Base-by-base conservation (phyloP, 176 grass and related monocot genomes). In the Alopecurus myosuroides region DNA sequence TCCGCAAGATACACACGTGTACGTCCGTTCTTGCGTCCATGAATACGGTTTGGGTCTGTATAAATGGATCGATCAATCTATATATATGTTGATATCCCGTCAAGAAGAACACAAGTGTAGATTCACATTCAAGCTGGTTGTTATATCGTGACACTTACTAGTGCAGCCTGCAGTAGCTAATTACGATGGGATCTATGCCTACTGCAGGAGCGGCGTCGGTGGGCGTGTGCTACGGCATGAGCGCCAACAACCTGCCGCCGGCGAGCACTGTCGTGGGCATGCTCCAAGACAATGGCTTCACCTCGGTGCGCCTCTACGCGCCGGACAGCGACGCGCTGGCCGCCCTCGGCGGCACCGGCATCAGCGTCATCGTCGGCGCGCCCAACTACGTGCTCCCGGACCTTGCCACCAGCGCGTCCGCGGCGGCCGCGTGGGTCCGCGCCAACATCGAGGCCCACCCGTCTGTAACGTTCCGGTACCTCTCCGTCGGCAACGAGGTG, bases 211-310 rank as follows among this genome's bases (percentile, higher is more conserved):
- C 57, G 57, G 82, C 71, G 0, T 75, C 82, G 0, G 57, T 84
- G 11, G 88, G 88, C 4, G 84, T 86, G 74, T 79, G 88, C 88
- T 90, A 83, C 15, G 88, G 84, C 57, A 86, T 74, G 88, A 45
- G 56, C 23, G 83, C 50, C 49, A 17, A 77, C 88, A 71, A 86
- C 78, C 88, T 90, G 37, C 88, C 83, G 35, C 51, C 42, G 1
- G 6, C 84, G 13, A 77, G 58, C 65, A 69, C 57, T 4, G 88
- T 90, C 4, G 46, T 79, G 8, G 81, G 55, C 40, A 82, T 87
- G 52, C 81, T 64, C 34, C 13, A 11, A 8, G 75, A 74, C 31
- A 86, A 90, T 14, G 79, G 71, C 73, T 65, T 90, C 79, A 42
- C 5, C 35, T 39, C 58, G 20, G 85, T 90, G 65, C 75, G 88